Base-by-base conservation (phyloP, 83 land plant species). In the Isoetes engelmannii region DNA sequence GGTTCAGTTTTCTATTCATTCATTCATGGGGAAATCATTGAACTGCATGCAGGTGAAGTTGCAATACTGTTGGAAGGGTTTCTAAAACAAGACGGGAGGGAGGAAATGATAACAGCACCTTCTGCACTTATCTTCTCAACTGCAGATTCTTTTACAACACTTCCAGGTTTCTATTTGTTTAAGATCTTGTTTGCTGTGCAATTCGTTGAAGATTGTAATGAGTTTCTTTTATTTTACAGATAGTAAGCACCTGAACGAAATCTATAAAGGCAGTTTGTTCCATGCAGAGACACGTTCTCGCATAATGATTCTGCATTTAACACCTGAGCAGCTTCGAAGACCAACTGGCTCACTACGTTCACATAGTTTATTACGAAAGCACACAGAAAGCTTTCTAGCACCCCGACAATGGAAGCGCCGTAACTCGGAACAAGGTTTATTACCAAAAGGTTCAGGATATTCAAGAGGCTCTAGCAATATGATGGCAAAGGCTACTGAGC, bases 61-160 rank as follows among this genome's bases (percentile, higher is more conserved):
- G 97, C 87, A 13, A 50, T 90, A 59, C 62, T 90, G 45, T 77
- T 94, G 48, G 97, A 94, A 72, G 97, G 99, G 28, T 94, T 86
- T 70, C 57, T 90, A 51, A 89, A 75, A 68, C 78, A 80, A 67
- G 86, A 80, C 57, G 70, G 57, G 43, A 77, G 67, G 28, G 74
- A 80, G 13, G 80, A 85, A 42, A 63, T 86, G 12, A 66, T 88
- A 57, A 56, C 81, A 43, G 81, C 89, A 47, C 99, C 99, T 0
- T 87, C 86, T 37, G 86, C 60, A 45, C 71, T 90, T 20, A 57
- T 76, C 53, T 77, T 58, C 21, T 15, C 17, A 12, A 55, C 37
- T 55, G 51, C 53, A 59, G 28, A 28, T 54, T 28, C 74, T 17
- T 47, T 45, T 48, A 12, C 37, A 7, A 47, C 68, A 37, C 68